Conservation (phyloP, 2,329 filamentous ascomycete species). For the Fusarium vanettenii region DNA sequence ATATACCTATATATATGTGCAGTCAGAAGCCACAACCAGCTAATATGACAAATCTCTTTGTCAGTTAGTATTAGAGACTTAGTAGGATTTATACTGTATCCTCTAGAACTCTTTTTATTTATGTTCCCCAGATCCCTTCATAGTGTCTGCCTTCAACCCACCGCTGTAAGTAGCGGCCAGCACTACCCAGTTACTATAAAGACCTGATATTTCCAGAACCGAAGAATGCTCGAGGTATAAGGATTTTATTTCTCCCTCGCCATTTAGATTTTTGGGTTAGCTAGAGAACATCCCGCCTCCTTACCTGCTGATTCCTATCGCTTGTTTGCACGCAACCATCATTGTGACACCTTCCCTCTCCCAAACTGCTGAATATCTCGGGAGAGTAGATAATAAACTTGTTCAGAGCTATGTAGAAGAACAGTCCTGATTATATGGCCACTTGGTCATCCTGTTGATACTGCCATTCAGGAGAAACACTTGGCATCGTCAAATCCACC, state of each 20-base stretch:
- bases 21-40: not conserved
- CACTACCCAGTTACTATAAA: not conserved
- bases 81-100: not conserved
- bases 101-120: not conserved
- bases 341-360: not conserved
- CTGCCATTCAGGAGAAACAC: not conserved
- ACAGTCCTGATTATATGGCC: too few relatives aligned
- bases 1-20: not conserved
- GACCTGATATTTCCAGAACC: not conserved
- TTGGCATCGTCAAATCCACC: not conserved
- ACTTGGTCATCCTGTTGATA: not conserved
- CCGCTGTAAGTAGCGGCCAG: not conserved
- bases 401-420: not conserved
- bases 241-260: accelerated
- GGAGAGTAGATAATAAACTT: not conserved
- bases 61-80: not conserved
- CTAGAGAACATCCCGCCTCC: not conserved
- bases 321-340: too few relatives aligned
- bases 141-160: not conserved
- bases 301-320: not conserved
- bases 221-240: not conserved
- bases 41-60: not conserved
- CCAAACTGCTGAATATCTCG: not conserved
- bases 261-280: not conserved
- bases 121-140: not conserved